phyloP scores from a whole-genome alignment of 768 basidiomycete genomes.

The Tulasnella calospora region DNA sequence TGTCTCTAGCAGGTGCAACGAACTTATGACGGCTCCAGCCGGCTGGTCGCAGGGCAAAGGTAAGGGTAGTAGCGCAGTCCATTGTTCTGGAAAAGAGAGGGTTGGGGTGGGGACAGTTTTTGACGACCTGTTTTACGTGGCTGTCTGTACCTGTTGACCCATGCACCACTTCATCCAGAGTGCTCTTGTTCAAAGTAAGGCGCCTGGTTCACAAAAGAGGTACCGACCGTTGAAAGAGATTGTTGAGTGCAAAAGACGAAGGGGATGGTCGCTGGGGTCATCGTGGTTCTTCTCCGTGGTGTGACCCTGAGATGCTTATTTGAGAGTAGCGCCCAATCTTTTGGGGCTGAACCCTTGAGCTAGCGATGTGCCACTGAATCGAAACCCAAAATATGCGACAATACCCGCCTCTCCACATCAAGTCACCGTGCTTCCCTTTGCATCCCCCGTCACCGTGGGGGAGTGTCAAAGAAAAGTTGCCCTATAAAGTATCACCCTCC shows the following conservation, averaged over 20 bases:
- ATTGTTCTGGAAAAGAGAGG: not conserved
- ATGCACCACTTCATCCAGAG: too few species aligned
- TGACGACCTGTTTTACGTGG: not conserved
- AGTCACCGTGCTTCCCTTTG: not conserved
- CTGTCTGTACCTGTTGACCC: not conserved
- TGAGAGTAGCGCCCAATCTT: not conserved
- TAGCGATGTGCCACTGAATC: not conserved
- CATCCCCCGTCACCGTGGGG: not conserved
- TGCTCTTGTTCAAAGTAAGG: not conserved
- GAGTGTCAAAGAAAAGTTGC: not conserved
- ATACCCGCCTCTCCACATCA: not conserved
- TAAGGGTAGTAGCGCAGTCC: not conserved
- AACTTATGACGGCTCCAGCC: not conserved
- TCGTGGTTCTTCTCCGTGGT: constrained; percentile 3
- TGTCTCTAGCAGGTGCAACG: not conserved
- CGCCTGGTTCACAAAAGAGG: not conserved
- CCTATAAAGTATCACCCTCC: not conserved
- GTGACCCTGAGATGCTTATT: constrained; percentile 3
- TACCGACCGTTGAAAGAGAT: not conserved
- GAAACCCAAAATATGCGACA: not conserved
- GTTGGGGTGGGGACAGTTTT: not conserved
- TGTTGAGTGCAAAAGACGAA: not conserved
- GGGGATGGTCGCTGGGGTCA: not conserved
- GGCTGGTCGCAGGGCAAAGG: not conserved
- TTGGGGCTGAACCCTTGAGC: not conserved